Percentiles rank a stretch among this genome's conserved stretches.
Evolutionary conservation across 106 monocot genomes (phyloP).

Genomic region (Dendrobium huoshanense): DNA sequence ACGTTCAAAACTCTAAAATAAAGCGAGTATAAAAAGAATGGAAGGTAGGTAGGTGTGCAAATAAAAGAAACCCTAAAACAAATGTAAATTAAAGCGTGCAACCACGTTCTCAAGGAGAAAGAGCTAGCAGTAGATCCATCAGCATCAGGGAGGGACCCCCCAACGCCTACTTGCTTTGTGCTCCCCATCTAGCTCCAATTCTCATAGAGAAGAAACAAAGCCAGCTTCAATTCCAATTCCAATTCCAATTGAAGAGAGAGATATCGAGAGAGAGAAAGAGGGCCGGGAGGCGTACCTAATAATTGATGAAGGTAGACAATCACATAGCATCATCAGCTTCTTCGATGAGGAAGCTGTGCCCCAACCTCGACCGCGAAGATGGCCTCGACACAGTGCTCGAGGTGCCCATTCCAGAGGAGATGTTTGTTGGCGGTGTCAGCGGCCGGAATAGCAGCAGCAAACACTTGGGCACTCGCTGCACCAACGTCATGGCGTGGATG

Average conservation of each 20-base stretch:
- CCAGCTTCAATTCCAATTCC: not conserved
- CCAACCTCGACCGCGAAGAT: slow-evolving; percentile 55
- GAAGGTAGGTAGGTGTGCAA: not conserved
- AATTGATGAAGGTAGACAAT: not conserved
- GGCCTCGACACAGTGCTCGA: slow-evolving; percentile 53
- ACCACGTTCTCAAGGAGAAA: not conserved
- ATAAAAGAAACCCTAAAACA: not conserved
- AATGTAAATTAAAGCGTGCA: not conserved
- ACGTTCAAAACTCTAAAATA: not conserved
- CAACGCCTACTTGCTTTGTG: not conserved
- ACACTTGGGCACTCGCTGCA: slow-evolving; percentile 21
- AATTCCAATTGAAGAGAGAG: not conserved
- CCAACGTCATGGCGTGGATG: slow-evolving; percentile 38
- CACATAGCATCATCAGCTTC: not conserved
- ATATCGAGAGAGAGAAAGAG: not conserved
- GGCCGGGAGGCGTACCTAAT: not conserved
- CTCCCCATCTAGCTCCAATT: too few species aligned
- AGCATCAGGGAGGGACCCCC: not conserved
- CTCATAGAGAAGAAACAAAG: too few species aligned
- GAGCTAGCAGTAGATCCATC: not conserved
- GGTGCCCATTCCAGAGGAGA: slow-evolving; percentile 56
- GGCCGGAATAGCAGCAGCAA: slow-evolving; percentile 4
- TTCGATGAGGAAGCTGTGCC: slow-evolving; percentile 69
- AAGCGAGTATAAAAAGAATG: slow-evolving; percentile 5
- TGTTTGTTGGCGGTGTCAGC: slow-evolving; percentile 17